Percentiles rank a stretch among this genome's conserved stretches.
These are phyloP conservation scores for Pichia nanzhaoensis DNA, from an alignment of 805 yeast genomes.

Conservation along the genomic window DNA sequence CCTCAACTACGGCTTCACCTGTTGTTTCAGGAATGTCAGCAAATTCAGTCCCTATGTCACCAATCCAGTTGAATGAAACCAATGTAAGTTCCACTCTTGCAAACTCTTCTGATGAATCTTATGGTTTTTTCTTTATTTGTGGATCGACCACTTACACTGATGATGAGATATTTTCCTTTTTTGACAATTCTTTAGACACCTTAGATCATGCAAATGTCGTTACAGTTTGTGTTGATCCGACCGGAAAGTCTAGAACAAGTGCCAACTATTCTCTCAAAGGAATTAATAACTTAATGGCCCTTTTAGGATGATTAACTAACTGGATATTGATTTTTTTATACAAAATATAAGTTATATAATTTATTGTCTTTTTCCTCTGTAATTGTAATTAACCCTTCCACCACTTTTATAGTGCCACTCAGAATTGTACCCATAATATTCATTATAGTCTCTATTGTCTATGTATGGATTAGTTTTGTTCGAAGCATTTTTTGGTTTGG, in stretches of 20 bases:
- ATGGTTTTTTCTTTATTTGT: constrained; percentile 46
- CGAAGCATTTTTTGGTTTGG: no score
- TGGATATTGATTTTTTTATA: background rate
- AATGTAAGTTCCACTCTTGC: background rate
- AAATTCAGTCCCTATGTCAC: background rate
- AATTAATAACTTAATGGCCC: constrained; percentile 56
- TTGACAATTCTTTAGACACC: constrained; percentile 34
- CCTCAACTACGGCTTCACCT: constrained; percentile 13
- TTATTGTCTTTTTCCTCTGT: background rate
- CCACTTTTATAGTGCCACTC: constrained; percentile 1
- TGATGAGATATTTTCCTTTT: constrained; percentile 56
- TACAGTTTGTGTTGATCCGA: constrained; percentile 53
- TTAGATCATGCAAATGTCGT: constrained; percentile 39
- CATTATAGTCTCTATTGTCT: background rate
- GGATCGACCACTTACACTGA: constrained; percentile 67
- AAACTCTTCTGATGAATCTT: background rate
- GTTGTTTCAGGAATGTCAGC: background rate
- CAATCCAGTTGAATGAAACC: background rate
- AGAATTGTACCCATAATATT: background rate
- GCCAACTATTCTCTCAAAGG: constrained; percentile 65
- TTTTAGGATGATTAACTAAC: constrained; percentile 30
- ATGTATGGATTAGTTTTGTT: background rate
- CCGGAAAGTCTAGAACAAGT: constrained; percentile 25
- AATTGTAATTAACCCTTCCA: background rate
- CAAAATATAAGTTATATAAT: background rate